Conservation (phyloP, 1,284 basidiomycete genomes). For the Moesziomyces sp. region DNA sequence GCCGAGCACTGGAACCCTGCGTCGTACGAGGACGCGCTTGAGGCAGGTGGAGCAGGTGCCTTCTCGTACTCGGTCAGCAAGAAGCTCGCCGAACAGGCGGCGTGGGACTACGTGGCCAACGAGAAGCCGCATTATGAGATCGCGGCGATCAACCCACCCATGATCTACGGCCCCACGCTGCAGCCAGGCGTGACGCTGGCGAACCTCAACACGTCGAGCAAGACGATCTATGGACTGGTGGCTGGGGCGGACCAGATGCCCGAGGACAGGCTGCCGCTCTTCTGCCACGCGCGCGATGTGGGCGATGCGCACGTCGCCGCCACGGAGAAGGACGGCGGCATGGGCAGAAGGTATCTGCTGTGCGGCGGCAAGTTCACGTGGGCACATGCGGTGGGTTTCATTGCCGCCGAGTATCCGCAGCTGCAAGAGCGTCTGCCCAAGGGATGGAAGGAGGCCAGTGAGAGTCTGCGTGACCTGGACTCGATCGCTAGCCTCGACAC, state of each 20-base stretch:
- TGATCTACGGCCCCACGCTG: slow-evolving; percentile 58
- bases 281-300: slow-evolving; percentile 59
- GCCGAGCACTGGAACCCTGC: slow-evolving; percentile 57
- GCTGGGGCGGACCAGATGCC: slow-evolving; percentile 48
- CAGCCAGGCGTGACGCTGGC: slow-evolving; percentile 48
- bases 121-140: slow-evolving; percentile 49
- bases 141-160: slow-evolving; percentile 58
- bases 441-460: slow-evolving; percentile 50
- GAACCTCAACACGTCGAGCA: slow-evolving; percentile 60
- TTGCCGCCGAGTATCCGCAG: slow-evolving; percentile 45
- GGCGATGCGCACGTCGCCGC: slow-evolving; percentile 63
- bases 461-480: slow-evolving; percentile 19
- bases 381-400: slow-evolving; percentile 50
- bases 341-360: slow-evolving; percentile 51
- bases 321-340: slow-evolving; percentile 43
- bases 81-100: slow-evolving; percentile 62
- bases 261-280: slow-evolving; percentile 66
- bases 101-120: slow-evolving; percentile 56
- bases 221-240: slow-evolving; percentile 61
- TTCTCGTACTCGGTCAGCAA: slow-evolving; percentile 60
- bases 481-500: slow-evolving; percentile 48
- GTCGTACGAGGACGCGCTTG: slow-evolving; percentile 53
- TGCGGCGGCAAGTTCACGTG: slow-evolving; percentile 58
- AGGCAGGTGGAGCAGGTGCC: slow-evolving; percentile 50
- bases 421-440: slow-evolving; percentile 53